A percentile compares a stretch with the other conserved stretches of the same genome.
phyloP scores from a whole-genome alignment of 139 green algal genomes.

The Micromonas commoda region DNA sequence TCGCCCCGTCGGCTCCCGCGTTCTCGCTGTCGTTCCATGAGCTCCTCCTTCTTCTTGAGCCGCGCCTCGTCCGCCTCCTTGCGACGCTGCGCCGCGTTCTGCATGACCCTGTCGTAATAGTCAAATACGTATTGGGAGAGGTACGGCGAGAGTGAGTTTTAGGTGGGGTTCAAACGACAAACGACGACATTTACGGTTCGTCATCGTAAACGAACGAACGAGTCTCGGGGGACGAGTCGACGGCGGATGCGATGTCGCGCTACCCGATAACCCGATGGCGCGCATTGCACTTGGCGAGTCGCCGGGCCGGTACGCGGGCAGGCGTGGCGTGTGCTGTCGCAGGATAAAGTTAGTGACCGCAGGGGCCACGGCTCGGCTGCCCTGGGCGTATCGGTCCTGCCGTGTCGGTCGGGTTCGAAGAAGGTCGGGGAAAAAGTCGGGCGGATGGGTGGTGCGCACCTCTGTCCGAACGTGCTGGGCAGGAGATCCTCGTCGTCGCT shows the following conservation, averaged over 20 bases:
- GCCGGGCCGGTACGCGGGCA: background rate
- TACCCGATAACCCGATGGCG: background rate
- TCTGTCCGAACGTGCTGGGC: constrained; percentile 22
- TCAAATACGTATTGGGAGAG: too few relatives aligned
- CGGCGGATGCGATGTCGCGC: background rate
- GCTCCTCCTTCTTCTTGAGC: background rate
- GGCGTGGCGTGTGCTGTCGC: background rate
- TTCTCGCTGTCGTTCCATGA: background rate
- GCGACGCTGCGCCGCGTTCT: background rate
- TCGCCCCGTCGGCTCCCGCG: background rate
- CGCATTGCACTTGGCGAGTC: background rate
- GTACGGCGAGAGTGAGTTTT: too few relatives aligned
- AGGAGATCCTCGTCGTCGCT: constrained; percentile 17
- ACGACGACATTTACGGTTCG: too few relatives aligned
- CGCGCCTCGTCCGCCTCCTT: background rate
- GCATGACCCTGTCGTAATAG: background rate
- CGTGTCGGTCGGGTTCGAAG: background rate
- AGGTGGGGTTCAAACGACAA: too few relatives aligned
- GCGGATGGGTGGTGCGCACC: background rate
- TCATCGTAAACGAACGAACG: too few relatives aligned
- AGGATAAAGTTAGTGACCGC: background rate
- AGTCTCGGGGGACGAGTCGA: background rate
- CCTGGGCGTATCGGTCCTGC: background rate
- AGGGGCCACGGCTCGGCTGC: background rate
- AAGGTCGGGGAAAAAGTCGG: background rate